A percentile compares a stretch with the other conserved stretches of the same genome.
Evolutionary conservation across 2,329 filamentous ascomycete species (phyloP).

Genomic region (Penicillium sp.): DNA sequence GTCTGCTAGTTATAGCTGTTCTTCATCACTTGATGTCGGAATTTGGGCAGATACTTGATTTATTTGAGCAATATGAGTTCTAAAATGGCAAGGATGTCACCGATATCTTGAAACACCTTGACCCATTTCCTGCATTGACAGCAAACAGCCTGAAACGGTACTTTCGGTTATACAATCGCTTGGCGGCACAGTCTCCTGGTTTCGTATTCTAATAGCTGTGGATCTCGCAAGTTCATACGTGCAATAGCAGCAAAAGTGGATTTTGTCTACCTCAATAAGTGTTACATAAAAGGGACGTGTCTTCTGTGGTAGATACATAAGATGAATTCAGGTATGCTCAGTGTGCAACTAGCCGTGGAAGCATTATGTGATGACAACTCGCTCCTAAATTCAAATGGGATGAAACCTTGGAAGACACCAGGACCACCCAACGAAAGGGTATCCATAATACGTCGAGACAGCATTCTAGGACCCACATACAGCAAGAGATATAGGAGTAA

Average conservation of each 20-base stretch:
- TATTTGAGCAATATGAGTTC: too few species aligned
- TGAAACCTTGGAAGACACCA: background rate
- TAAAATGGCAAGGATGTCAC: background rate
- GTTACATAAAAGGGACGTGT: background rate
- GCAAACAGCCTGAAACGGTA: background rate
- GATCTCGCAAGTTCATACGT: too few species aligned
- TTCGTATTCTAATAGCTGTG: too few species aligned
- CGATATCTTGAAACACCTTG: background rate
- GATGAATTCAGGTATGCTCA: background rate
- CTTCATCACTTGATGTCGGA: too few species aligned
- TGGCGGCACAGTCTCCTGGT: too few species aligned
- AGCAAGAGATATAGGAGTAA: background rate
- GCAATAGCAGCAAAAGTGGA: background rate
- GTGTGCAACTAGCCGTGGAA: slow-evolving; percentile 14
- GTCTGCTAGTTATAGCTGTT: too few species aligned
- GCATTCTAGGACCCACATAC: background rate
- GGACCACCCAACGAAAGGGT: slow-evolving; percentile 13
- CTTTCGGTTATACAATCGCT: background rate
- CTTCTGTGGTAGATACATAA: background rate
- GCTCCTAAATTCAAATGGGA: background rate
- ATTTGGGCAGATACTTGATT: too few species aligned
- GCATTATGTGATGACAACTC: slow-evolving; percentile 4
- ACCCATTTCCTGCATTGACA: background rate
- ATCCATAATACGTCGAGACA: slow-evolving; percentile 8
- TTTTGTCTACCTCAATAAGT: background rate